Conservation (phyloP, 176 grass and related monocot genomes). For the Dendrocalamus sinicus region DNA sequence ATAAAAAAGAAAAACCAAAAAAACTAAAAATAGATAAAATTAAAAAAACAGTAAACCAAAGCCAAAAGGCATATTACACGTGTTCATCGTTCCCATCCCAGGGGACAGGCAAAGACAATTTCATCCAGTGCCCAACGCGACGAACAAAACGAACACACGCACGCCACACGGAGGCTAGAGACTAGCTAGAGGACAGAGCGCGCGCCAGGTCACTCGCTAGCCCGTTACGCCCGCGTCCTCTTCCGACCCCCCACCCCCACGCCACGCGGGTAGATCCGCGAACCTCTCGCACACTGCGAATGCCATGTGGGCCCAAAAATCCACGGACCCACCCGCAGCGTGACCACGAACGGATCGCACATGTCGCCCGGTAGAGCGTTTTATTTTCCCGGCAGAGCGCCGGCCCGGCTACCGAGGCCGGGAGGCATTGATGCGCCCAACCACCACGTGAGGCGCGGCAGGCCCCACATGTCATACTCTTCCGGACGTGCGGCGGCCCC, state of each 20-base stretch:
- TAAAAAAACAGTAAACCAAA: no score
- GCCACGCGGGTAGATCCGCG: background rate
- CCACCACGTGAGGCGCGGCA: background rate
- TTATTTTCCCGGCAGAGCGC: background rate
- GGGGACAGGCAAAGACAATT: background rate
- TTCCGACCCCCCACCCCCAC: background rate
- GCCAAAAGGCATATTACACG: no score
- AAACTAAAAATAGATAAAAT: no score
- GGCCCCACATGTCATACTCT: background rate
- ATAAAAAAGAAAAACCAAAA: no score
- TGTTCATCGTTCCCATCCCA: background rate
- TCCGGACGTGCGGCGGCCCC: fast-evolving
- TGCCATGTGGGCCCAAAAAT: background rate
- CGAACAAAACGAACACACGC: background rate
- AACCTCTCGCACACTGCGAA: fast-evolving
- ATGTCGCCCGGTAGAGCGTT: background rate
- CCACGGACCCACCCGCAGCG: background rate
- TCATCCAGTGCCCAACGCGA: background rate
- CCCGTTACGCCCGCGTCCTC: conserved; percentile 41
- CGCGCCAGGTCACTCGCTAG: background rate
- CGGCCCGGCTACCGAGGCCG: background rate
- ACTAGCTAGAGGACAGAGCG: background rate
- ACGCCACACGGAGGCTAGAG: background rate
- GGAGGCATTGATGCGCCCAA: conserved; percentile 38
- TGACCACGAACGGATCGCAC: background rate